A percentile compares a stretch with the other conserved stretches of the same genome.
phyloP scores from a whole-genome alignment of 345 rosid genomes.

The Ceriops tagal region DNA sequence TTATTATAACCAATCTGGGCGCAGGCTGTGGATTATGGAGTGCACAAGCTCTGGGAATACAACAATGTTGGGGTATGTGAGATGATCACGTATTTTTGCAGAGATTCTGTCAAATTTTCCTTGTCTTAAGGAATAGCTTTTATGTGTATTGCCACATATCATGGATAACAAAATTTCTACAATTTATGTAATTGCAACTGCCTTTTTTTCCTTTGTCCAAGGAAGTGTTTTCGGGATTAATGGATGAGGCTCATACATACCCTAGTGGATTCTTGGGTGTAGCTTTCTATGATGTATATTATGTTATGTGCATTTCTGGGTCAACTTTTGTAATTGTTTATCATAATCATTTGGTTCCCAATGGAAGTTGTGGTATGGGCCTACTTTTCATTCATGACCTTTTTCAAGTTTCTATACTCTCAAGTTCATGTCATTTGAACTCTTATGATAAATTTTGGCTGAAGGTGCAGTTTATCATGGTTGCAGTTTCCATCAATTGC shows the following conservation, averaged over 20 bases:
- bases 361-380: no score
- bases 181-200: not conserved
- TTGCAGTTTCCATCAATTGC: no score
- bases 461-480: no score
- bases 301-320: not conserved
- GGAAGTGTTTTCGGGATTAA: not conserved
- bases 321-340: no score
- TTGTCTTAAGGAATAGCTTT: not conserved
- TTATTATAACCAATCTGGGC: not conserved
- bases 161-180: not conserved
- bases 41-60: constrained; percentile 80
- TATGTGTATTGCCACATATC: not conserved
- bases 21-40: constrained; percentile 99
- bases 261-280: not conserved
- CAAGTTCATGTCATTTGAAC: no score
- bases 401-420: no score
- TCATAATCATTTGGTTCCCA: no score
- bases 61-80: constrained; percentile 83
- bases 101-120: not conserved
- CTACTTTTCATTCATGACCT: no score
- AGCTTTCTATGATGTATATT: not conserved
- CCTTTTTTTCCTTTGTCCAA: not conserved
- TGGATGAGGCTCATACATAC: not conserved
- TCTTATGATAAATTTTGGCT: no score
- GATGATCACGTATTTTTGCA: not conserved